Base-by-base conservation (phyloP, 495 filamentous ascomycete genomes). In the Talaromyces stipitatus region DNA sequence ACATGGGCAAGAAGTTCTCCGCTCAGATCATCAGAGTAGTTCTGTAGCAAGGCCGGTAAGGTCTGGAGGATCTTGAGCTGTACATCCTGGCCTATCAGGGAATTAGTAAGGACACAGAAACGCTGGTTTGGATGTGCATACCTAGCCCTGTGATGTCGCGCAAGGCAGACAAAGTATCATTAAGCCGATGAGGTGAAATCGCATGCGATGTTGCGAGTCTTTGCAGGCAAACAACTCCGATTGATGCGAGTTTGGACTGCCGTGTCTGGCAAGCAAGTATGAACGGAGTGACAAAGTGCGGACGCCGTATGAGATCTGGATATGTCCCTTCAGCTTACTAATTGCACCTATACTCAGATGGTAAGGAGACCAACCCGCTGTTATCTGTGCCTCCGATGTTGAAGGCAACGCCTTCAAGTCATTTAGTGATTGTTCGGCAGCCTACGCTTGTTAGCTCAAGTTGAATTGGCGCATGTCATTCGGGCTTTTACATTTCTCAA, bases 1-100 rank as follows among this genome's bases (percentile, higher is more conserved):
- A 88, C 84, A 24, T 81, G 88, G 29, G 85, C 86, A 33, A 97
- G 78, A 14, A 96, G 78, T 51, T 92, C 87, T 2, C 88, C 90
- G 52, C 84, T 84, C 26, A 98, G 70, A 43, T 92, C 87, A 56
- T 81, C 80, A 0, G 89, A 85, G 72, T 97, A 97, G 67, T 94
- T 94, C 61, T 97, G 91, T 7, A 97, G 73, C 33, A 98, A 66
- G 1, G 91, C 87, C n/a, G 95, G 94, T 28, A 98, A 74, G 0
- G 91, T 89, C 67, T 98, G 94, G 16, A 98, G 76, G 27, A 97
- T 95, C 71, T 97, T 98, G 51, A 98, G 81, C 63, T 98, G 94
- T 2, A 97, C 86, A 68, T 98, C 95, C 50, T 95, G 81, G 29
- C 86, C 91, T 79, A 71, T 63, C 23, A 62, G 20, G 71, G 3